Evolutionary conservation across 176 grass and related monocot genomes (phyloP).

Genomic region (Cenchrus purpureus): DNA sequence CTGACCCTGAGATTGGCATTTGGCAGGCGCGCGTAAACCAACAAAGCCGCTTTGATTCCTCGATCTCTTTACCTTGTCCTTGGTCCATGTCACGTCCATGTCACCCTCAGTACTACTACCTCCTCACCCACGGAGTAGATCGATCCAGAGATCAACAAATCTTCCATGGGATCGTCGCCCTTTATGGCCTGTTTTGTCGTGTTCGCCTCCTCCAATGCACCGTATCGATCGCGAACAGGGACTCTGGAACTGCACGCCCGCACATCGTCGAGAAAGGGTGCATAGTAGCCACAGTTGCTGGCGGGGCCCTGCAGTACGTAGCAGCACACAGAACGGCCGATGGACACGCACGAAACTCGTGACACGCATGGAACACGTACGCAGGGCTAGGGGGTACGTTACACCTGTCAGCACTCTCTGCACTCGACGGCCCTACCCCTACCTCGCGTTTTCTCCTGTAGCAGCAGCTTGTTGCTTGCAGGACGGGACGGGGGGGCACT

Average conservation of each 20-base stretch:
- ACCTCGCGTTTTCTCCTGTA: background rate
- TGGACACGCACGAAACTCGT: background rate
- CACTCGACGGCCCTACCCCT: background rate
- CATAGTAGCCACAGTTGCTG: background rate
- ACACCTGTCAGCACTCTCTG: background rate
- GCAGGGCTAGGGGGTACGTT: too few relatives aligned
- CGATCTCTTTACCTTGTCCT: conserved; percentile 7
- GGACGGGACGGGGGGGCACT: background rate
- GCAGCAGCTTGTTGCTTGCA: background rate
- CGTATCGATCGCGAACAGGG: background rate
- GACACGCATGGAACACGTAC: background rate
- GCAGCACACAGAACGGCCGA: background rate
- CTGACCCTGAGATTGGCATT: conserved; percentile 22
- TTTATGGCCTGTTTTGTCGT: background rate
- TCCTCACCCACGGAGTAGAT: background rate
- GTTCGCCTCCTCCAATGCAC: conserved; percentile 32
- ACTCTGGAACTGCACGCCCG: background rate
- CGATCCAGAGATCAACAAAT: conserved; percentile 18
- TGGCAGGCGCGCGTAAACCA: background rate
- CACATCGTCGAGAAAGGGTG: background rate
- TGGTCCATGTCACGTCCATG: conserved; percentile 23
- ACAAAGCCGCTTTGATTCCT: conserved; percentile 22
- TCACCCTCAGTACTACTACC: background rate
- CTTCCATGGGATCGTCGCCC: conserved; percentile 27
- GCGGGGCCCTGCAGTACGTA: too few relatives aligned